Conservation (phyloP, 306 rosid species). For the Medicago lupulina region DNA sequence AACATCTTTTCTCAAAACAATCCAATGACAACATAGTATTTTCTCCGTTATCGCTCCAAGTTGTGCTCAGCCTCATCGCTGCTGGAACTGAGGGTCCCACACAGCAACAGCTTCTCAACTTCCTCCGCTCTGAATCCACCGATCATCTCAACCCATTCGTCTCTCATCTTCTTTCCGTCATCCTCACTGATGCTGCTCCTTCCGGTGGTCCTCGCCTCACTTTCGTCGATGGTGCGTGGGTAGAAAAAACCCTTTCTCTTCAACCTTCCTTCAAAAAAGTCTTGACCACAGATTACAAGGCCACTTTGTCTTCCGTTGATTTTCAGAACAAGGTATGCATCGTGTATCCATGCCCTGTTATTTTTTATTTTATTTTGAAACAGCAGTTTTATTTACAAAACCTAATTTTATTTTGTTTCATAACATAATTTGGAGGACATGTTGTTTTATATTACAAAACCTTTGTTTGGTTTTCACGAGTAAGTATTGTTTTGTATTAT, state of each 20-base stretch:
- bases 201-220: slow-evolving; percentile 67
- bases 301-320: slow-evolving; percentile 60
- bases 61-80: slow-evolving; percentile 59
- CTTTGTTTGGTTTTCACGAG: too few species aligned
- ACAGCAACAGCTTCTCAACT: neutral
- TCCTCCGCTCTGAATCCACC: neutral
- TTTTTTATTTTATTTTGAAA: too few species aligned
- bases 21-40: slow-evolving; percentile 59
- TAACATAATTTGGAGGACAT: too few species aligned
- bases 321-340: slow-evolving; percentile 63
- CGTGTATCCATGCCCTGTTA: neutral
- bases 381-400: too few species aligned
- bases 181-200: slow-evolving; percentile 60
- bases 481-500: too few species aligned
- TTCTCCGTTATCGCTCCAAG: slow-evolving; percentile 79
- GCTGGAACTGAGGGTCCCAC: neutral
- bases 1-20: slow-evolving; percentile 47
- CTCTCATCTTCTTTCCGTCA: slow-evolving; percentile 57
- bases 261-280: slow-evolving; percentile 58
- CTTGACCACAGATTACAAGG: slow-evolving; percentile 56
- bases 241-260: neutral
- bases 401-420: too few species aligned
- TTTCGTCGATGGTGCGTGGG: neutral
- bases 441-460: too few species aligned
- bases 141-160: slow-evolving; percentile 34